Conservation (phyloP, 176 grass and related monocot genomes). For the Otatea glauca region DNA sequence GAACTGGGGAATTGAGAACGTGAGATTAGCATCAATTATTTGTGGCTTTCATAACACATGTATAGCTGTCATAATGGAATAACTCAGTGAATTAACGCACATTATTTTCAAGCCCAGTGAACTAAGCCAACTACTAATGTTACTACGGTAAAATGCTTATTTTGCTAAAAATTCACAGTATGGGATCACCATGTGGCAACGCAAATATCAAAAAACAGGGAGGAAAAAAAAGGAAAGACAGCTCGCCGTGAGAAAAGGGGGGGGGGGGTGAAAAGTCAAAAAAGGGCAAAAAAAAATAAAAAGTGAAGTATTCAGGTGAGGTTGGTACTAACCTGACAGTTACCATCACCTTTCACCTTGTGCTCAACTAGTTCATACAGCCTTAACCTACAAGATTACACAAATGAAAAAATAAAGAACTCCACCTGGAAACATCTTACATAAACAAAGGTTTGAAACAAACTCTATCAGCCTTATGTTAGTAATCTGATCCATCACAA, state of each 20-base stretch:
- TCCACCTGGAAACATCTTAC: neutral
- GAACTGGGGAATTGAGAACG: constrained; percentile 60
- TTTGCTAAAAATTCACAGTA: neutral
- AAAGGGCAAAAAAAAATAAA: neutral
- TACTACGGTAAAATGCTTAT: neutral
- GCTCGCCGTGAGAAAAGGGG: neutral
- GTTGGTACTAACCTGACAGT: constrained; percentile 79
- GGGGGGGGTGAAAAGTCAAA: neutral
- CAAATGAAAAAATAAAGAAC: constrained; percentile 23
- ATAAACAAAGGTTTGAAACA: neutral
- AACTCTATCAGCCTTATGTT: neutral
- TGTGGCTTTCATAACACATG: neutral
- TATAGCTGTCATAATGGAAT: neutral
- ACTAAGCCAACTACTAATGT: neutral
- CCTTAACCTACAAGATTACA: constrained; percentile 63
- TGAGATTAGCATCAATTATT: constrained; percentile 34
- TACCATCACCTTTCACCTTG: constrained; percentile 97
- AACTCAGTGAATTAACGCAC: neutral
- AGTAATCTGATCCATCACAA: neutral
- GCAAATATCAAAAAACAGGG: neutral
- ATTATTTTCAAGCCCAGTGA: neutral
- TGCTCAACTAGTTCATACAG: constrained; percentile 83
- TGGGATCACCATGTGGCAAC: neutral
- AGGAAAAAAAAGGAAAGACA: neutral
- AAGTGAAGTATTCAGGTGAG: constrained; percentile 11